phyloP scores from a whole-genome alignment of 1,284 basidiomycete species.

The Dichomitus squalens region DNA sequence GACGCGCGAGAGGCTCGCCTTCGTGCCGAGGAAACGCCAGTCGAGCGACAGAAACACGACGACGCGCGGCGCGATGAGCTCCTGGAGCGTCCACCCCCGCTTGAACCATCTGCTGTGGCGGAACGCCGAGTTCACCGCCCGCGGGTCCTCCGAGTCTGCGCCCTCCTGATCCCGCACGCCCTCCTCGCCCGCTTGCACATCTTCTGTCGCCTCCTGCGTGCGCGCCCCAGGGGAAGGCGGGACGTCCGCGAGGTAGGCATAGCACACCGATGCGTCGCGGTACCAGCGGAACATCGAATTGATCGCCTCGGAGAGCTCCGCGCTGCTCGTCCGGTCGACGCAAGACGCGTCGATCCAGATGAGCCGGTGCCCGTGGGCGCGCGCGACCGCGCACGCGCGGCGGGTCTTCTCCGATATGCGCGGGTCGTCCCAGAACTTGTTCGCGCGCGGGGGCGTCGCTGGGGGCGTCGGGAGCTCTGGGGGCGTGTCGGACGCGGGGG shows the following conservation, averaged over 20 bases:
- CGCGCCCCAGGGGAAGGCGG: no score
- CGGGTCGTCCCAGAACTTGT: neutral
- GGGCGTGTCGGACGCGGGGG: no score
- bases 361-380: neutral
- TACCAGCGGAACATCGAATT: no score
- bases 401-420: neutral
- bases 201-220: no score
- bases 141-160: neutral
- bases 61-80: conserved; percentile 6
- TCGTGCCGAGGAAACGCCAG: conserved; percentile 7
- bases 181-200: neutral
- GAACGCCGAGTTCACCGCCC: neutral
- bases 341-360: conserved; percentile 10
- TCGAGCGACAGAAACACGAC: conserved; percentile 1
- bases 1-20: neutral
- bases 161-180: neutral
- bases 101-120: conserved; percentile 8
- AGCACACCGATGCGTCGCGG: conserved; percentile 2
- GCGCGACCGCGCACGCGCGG: neutral
- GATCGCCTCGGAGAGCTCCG: conserved; percentile 8
- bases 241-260: neutral
- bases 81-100: no score
- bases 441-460: neutral
- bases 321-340: conserved; percentile 5
- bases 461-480: neutral